phyloP scores from a whole-genome alignment of 2,329 filamentous ascomycete genomes.

The Diaporthe vaccinii region DNA sequence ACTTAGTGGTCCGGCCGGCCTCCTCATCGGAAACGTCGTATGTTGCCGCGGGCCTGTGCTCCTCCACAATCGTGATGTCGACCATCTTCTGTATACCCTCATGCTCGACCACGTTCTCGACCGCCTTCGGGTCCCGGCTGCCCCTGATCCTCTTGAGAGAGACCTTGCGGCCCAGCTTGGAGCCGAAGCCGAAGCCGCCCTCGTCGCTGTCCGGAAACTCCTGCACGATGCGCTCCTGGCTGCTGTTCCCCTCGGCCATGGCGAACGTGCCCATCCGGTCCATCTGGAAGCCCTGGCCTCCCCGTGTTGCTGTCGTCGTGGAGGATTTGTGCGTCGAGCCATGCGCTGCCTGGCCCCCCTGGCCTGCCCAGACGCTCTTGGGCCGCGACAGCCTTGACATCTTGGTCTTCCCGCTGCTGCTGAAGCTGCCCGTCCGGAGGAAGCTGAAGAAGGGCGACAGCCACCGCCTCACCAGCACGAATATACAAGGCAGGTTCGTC shows the following conservation, averaged over 20 bases:
- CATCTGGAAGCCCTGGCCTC: background rate
- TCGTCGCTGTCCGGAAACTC: background rate
- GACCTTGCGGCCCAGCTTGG: constrained; percentile 20
- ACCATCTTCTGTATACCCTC: constrained; percentile 33
- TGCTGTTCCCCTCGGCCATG: constrained; percentile 25
- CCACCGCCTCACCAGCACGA: constrained; percentile 45
- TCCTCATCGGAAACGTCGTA: constrained; percentile 12
- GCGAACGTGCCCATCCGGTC: constrained; percentile 22
- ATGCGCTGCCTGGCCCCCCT: background rate
- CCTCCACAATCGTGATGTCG: constrained; percentile 36
- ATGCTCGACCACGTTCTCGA: background rate
- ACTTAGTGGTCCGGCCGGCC: constrained; percentile 1
- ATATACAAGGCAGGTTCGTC: constrained; percentile 60
- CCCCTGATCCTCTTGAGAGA: background rate
- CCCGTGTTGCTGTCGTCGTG: background rate
- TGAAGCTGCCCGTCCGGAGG: constrained; percentile 10
- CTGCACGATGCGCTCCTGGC: constrained; percentile 25
- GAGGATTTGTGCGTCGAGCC: background rate
- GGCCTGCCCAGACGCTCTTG: constrained; percentile 17
- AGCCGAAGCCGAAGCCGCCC: constrained; percentile 2
- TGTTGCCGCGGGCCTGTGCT: background rate
- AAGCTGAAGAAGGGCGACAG: constrained; percentile 5
- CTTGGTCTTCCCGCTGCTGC: constrained; percentile 28
- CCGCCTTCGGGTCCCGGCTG: background rate
- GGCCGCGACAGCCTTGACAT: constrained; percentile 10